Evolutionary conservation across 148 eudicot genomes (phyloP), one percentile per base, ranked within the genome.

Genomic region (Persicaria maculosa): DNA sequence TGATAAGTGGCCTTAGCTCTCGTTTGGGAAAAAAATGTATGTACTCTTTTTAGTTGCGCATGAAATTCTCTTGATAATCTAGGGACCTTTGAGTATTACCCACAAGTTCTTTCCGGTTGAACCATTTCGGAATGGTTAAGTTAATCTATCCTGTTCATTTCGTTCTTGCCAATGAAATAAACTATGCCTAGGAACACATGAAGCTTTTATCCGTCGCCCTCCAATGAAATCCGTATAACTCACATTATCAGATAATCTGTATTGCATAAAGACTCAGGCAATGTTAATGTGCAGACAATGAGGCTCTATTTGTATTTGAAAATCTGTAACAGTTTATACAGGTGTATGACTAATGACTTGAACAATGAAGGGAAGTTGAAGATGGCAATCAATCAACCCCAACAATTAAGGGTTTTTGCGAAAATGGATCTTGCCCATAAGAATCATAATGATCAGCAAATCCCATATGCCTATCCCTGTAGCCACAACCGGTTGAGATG

Each of bases 401-500:
- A 14, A 48, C 14, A 10, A 48, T 9, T 48, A 1, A 48, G 9
- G 52, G 52, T 10, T 48, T 48, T 48, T 48, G 52, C 19, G 0
- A n/a, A 14, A 15, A 53, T 14, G 57, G 9, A 53, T 53, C 57
- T 14, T 16, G 7, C 15, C 6, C 16, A 61, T 4, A 17, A 61
- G 64, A 61, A 25, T 61, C 22, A 55, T 9, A 55, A 53, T n/a
- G 58, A 53, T 14, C 58, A 53, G 15, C n/a, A 10, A 53, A 12
- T 6, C 0, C 40, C 40, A 31, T 54, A 54, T 15, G 7, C 58
- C n/a, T 74, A 74, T 45, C 76, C 8, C 10, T 65, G 76, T 58
- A 83, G 59, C 85, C 83, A 83, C 71, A 74, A n/a, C 7, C 72
- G 77, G 40, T 77, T 80, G 4, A 80, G 59, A 68, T 74, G 79